Base-by-base conservation (phyloP, 805 yeast genomes). In the Yamadazyma laniorum region DNA sequence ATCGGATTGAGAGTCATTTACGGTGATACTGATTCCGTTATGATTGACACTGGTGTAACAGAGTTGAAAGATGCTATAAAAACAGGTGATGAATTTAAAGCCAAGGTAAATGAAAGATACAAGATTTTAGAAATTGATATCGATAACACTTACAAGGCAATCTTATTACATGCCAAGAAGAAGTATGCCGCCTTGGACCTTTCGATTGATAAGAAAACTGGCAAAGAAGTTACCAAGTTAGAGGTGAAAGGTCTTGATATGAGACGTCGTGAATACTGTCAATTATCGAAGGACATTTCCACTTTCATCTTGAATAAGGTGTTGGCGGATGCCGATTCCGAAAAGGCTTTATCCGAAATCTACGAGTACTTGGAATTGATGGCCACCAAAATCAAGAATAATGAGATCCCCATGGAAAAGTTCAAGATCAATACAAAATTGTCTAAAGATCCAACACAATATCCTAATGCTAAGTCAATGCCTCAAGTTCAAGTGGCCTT, bases 21-120 rank as follows among this genome's bases (percentile, higher is more conserved):
- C 56, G 99, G 99, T 72, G 99, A 93, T 67, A 93, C 99, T 0
- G 99, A 93, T 70, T 93, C 99, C 25, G 97, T 93, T 37, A 93
- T 93, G 99, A 88, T 93, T 58, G 95, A 91, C 60, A 88, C 98
- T 3, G 89, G 89, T 19, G 80, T 79, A 31, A 77, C 74, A 39
- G 72, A 65, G 22, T 84, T 75, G 58, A 60, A 65, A 18, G 95
- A 86, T 31, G 96, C 98, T 0, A 60, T 86, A 30, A 73, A 74
- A 50, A 82, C 89, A 45, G 99, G 98, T 21, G 82, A 81, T 34
- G 82, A 82, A 34, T 91, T 93, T 68, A 93, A 93, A 58, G 59
- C 70, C 34, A 73, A 79, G 42, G 98, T 93, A 42, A 93, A 93
- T 62, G 95, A 88, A 52, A 77, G 95, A 39, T 95, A 93, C 62